phyloP scores from a whole-genome alignment of 208 protist genomes.

The Acanthamoeba culbertsoni region DNA sequence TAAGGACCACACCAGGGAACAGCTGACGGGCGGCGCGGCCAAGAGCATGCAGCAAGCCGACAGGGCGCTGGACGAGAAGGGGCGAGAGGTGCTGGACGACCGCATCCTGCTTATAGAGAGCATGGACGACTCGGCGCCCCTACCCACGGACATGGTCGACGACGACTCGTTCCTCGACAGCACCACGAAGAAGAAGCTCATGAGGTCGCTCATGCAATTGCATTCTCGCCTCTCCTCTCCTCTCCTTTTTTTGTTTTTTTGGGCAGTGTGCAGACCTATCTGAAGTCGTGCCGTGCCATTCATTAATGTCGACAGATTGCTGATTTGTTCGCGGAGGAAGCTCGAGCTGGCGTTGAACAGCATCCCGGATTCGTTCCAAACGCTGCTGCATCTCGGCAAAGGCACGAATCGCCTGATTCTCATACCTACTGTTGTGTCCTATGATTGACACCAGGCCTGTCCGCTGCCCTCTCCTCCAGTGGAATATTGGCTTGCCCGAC shows the following conservation, averaged over 20 bases:
- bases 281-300: too few relatives aligned
- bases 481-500: conserved; percentile 14
- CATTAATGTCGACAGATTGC: background rate
- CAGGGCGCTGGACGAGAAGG: too few relatives aligned
- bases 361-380: conserved; percentile 4
- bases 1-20: too few relatives aligned
- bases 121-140: background rate
- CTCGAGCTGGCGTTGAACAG: background rate
- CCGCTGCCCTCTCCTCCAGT: background rate
- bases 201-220: background rate
- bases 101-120: background rate
- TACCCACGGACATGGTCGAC: background rate
- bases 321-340: background rate
- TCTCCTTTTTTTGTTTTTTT: background rate
- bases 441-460: background rate
- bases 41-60: too few relatives aligned
- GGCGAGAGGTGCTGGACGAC: background rate
- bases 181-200: conserved; percentile 19
- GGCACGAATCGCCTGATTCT: background rate
- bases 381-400: conserved; percentile 19
- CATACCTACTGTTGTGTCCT: background rate
- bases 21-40: too few relatives aligned
- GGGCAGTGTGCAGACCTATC: too few relatives aligned
- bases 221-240: background rate
- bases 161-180: background rate